Conservation (phyloP, 495 filamentous ascomycete genomes). For the Schizothecium vesticola region DNA sequence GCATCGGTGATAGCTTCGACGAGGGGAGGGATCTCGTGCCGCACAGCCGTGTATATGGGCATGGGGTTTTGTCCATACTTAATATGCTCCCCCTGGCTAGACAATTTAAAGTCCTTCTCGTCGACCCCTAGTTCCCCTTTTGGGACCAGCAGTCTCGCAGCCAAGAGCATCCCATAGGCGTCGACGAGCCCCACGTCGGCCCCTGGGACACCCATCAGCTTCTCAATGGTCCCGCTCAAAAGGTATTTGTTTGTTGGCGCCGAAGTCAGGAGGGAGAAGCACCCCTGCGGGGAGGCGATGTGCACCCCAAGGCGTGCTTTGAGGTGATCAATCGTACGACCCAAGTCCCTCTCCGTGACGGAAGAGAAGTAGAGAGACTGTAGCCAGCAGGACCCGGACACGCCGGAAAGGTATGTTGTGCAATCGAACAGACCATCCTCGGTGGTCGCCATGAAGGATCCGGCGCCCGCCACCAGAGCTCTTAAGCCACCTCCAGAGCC, state of each 20-base stretch:
- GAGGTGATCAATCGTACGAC: conserved; percentile 70
- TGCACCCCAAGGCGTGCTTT: conserved; percentile 80
- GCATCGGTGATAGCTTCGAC: conserved; percentile 41
- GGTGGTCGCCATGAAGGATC: conserved; percentile 72
- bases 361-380: conserved; percentile 87
- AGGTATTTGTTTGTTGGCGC: conserved; percentile 91
- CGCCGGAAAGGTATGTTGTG: conserved; percentile 88
- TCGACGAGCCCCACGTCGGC: conserved; percentile 89
- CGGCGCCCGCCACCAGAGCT: conserved; percentile 82
- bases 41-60: conserved; percentile 90
- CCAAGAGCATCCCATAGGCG: conserved; percentile 80
- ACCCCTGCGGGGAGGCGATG: conserved; percentile 84
- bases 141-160: conserved; percentile 77
- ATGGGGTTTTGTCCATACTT: conserved; percentile 73
- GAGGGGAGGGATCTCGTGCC: conserved; percentile 85
- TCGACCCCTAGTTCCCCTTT: conserved; percentile 73
- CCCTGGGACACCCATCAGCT: conserved; percentile 71
- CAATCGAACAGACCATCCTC: conserved; percentile 90
- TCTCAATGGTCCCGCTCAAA: conserved; percentile 81
- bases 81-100: conserved; percentile 69
- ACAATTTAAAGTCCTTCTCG: conserved; percentile 77
- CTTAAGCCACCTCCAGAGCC: conserved; percentile 88
- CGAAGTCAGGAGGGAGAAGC: conserved; percentile 66
- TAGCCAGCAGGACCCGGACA: conserved; percentile 93
- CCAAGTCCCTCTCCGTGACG: conserved; percentile 58